phyloP scores from a whole-genome alignment of 2,329 filamentous ascomycete genomes.

The Scedosporium aurantiacum region DNA sequence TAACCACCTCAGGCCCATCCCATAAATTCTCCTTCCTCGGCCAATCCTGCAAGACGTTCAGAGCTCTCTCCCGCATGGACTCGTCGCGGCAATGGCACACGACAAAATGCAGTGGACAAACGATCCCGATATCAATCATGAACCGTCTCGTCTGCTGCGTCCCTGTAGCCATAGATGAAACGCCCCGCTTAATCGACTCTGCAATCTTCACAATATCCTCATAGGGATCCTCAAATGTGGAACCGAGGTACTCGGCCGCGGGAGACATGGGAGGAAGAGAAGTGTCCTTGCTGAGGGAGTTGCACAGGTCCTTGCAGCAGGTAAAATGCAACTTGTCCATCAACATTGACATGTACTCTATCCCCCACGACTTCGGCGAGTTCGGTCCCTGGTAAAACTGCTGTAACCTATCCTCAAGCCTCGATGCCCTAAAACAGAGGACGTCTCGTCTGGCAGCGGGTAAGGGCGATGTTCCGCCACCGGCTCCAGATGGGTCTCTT shows the following conservation, averaged over 20 bases:
- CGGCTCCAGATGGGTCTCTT: not conserved
- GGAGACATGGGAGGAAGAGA: not conserved
- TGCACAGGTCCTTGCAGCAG: not conserved
- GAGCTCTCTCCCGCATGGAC: not conserved
- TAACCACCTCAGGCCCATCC: conserved; percentile 3
- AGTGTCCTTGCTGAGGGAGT: not conserved
- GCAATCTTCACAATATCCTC: not conserved
- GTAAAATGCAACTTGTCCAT: conserved; percentile 4
- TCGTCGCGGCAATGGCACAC: not conserved
- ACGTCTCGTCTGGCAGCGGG: not conserved
- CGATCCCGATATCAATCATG: conserved; percentile 4
- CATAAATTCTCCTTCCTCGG: conserved; percentile 5
- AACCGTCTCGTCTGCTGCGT: not conserved
- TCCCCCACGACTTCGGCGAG: not conserved
- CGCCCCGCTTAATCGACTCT: not conserved
- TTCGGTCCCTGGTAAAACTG: not conserved
- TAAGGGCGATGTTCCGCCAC: not conserved
- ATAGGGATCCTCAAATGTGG: not conserved
- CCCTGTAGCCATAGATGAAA: not conserved
- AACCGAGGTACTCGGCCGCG: not conserved
- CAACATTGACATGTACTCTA: not conserved
- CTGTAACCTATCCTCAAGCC: not conserved
- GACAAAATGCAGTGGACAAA: not conserved
- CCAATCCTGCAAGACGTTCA: conserved; percentile 1
- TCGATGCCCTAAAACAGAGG: not conserved